Base-by-base conservation (phyloP, 192 early-diverging fungal species). In the Helicostylum pulchrum region DNA sequence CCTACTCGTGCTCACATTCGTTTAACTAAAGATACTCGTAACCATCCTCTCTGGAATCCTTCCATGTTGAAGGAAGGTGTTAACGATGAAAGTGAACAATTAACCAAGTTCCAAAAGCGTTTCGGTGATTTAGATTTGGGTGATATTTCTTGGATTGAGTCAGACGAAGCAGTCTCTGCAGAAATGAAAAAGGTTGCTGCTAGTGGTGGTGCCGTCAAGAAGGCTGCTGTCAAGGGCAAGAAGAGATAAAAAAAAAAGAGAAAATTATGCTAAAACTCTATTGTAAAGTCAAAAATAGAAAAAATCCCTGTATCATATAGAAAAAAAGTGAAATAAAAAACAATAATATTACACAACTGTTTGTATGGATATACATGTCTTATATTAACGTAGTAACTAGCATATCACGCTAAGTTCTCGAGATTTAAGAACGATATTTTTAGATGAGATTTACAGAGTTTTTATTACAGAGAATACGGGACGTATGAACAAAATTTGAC, bases 11-110 rank as follows among this genome's bases (percentile, higher is more conserved):
- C 84, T n/a, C 78, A 92, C 61, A 79, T 94, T 43, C 90, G 90
- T 54, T 80, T 98, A 34, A 90, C 91, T 46, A 93, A 91, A 66
- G 96, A 98, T 69, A 91, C 91, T n/a, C 79, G 94, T 23, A 95
- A 94, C 67, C 92, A 97, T 64, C 85, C 89, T 23, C 80, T 98
- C 9, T 98, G 96, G 96, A 96, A 95, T 73, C 92, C 93, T 4
- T 75, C 83, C 53, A 58, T 80, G 50, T 66, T 60, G 10, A 71
- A 74, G 45, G 68, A 78, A 56, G 64, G 78, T 57, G 75, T 90
- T n/a, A 80, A 82, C 53, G 93, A 95, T 68, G 87, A 90, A 49
- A 85, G 82, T 30, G 94, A 89, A 0, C 90, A 93, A 47, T 66
- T 97, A 32, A 80, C 88, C 8, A 86, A 86, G 76, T 97, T 97